A percentile compares a stretch with the other conserved stretches of the same genome.
These are phyloP conservation scores for Geotrichum aggregatum DNA, from an alignment of 1,139 yeast genomes.

Conservation along the genomic window DNA sequence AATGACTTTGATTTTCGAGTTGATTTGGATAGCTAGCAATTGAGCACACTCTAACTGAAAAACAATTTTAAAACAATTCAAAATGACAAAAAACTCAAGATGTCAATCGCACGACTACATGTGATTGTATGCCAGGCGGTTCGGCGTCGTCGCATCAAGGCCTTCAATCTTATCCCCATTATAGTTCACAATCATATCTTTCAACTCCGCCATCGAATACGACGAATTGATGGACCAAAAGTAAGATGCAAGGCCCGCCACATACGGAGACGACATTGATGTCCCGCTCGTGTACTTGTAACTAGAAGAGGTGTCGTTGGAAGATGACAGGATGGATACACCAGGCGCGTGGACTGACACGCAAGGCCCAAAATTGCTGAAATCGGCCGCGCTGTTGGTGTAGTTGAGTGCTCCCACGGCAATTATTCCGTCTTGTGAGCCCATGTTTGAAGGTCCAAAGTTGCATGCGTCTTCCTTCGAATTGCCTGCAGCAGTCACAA, in stretches of 20 bases:
- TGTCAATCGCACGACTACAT: conserved; percentile 1
- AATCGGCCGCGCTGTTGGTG: conserved; percentile 55
- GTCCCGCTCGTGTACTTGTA: conserved; percentile 83
- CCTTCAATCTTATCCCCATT: conserved; percentile 28
- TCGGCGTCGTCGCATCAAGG: conserved; percentile 27
- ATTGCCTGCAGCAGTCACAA: conserved; percentile 89
- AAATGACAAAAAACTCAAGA: background rate
- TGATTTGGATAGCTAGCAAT: too few relatives aligned
- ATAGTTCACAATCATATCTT: conserved; percentile 24
- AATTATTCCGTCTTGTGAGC: conserved; percentile 51
- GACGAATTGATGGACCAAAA: conserved; percentile 20
- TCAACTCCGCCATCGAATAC: conserved; percentile 13
- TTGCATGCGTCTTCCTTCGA: conserved; percentile 81
- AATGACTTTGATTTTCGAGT: too few relatives aligned
- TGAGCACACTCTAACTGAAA: too few relatives aligned
- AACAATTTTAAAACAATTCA: too few relatives aligned
- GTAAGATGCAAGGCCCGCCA: conserved; percentile 55
- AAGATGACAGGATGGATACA: conserved; percentile 68
- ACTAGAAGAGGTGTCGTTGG: conserved; percentile 55
- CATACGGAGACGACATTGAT: conserved; percentile 87
- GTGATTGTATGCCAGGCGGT: conserved; percentile 32
- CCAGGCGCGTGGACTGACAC: conserved; percentile 87
- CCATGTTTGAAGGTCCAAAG: conserved; percentile 68
- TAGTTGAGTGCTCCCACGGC: conserved; percentile 74
- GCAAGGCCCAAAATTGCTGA: conserved; percentile 67